Percentiles rank a stretch among this genome's conserved stretches.
phyloP scores from a whole-genome alignment of 2,329 filamentous ascomycete species.

The Septoria linicola region DNA sequence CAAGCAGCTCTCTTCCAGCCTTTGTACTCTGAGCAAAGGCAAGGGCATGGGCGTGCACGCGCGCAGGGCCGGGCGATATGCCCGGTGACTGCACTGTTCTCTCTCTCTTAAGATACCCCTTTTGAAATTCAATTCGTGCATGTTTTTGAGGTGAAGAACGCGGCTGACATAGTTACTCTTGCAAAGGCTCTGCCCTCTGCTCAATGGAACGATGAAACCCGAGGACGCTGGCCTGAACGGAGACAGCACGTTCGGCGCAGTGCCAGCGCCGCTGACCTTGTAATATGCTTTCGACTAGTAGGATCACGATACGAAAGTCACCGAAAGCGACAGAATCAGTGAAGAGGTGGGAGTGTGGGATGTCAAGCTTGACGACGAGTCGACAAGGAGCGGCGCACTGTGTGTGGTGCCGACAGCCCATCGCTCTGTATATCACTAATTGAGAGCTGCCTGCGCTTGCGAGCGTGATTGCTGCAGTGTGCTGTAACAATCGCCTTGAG shows the following conservation, averaged over 20 bases:
- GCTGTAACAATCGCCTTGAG: too few species aligned
- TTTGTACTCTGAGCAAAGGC: conserved; percentile 26
- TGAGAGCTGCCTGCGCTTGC: not conserved
- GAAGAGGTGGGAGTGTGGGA: too few species aligned
- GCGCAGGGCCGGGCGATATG: too few species aligned
- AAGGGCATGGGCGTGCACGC: not conserved
- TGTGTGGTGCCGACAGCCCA: not conserved
- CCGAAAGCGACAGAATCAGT: not conserved
- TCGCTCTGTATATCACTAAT: not conserved
- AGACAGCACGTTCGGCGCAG: conserved; percentile 38
- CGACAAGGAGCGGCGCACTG: too few species aligned
- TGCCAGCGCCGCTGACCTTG: conserved; percentile 35
- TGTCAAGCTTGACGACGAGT: too few species aligned
- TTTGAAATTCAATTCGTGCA: conserved; percentile 8
- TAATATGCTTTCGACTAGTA: conserved; percentile 13
- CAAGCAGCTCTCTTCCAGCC: conserved; percentile 20
- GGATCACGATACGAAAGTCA: not conserved
- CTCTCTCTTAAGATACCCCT: not conserved
- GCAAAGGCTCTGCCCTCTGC: conserved; percentile 73
- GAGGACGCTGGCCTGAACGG: conserved; percentile 38
- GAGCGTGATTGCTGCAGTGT: not conserved
- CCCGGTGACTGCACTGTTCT: not conserved
- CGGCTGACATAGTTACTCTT: conserved; percentile 29
- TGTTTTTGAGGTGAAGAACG: conserved; percentile 13
- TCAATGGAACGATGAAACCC: conserved; percentile 66